phyloP scores from a whole-genome alignment of 2,329 filamentous ascomycete species.

The Trichoderma koningii region DNA sequence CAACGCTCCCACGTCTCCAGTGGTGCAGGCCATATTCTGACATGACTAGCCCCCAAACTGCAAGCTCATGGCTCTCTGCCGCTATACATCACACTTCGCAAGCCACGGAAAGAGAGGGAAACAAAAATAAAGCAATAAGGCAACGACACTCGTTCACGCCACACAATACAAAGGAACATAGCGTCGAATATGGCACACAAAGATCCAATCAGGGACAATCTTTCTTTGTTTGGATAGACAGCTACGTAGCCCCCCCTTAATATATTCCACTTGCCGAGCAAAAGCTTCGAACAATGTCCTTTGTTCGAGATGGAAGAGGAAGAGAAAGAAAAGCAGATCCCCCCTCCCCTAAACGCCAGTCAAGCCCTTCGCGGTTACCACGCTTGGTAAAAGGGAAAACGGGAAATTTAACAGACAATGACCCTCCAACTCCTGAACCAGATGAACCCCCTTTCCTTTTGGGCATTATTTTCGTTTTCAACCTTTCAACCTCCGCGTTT shows the following conservation, averaged over 20 bases:
- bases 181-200: background rate
- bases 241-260: background rate
- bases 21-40: constrained; percentile 10
- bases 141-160: background rate
- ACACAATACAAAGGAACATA: background rate
- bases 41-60: background rate
- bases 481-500: background rate
- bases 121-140: background rate
- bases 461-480: background rate
- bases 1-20: background rate
- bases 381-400: background rate
- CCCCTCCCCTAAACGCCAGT: constrained; percentile 16
- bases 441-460: background rate
- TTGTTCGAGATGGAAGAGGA: background rate
- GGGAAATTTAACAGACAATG: background rate
- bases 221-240: constrained; percentile 2
- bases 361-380: background rate
- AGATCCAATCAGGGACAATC: background rate
- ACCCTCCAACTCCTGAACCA: constrained; percentile 11
- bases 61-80: background rate
- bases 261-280: background rate
- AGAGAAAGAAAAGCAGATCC: background rate
- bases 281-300: background rate
- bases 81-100: background rate
- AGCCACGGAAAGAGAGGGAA: background rate